phyloP scores from a whole-genome alignment of 805 yeast genomes.

The Yarrowia keelungensis region DNA sequence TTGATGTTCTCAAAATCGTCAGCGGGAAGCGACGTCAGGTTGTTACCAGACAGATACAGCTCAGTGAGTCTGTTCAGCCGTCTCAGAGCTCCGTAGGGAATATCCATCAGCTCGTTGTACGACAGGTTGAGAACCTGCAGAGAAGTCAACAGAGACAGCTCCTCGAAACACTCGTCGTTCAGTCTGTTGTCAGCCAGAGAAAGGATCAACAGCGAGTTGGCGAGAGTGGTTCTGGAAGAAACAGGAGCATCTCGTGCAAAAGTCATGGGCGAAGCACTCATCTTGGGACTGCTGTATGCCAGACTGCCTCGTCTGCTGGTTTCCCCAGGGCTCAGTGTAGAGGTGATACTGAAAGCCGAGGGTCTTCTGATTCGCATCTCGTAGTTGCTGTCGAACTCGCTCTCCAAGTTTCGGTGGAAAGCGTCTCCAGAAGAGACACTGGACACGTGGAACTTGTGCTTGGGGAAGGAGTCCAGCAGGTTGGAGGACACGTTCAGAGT shows the following conservation, averaged over 20 bases:
- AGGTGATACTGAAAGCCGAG: slow-evolving; percentile 27
- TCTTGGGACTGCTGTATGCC: slow-evolving; percentile 34
- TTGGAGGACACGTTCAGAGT: slow-evolving; percentile 77
- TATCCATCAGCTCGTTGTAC: slow-evolving; percentile 82
- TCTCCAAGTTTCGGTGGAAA: slow-evolving; percentile 24
- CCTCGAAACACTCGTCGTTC: slow-evolving; percentile 75
- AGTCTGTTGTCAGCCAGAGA: slow-evolving; percentile 84
- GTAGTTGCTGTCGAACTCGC: slow-evolving; percentile 41
- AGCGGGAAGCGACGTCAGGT: slow-evolving; percentile 76
- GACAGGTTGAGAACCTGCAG: slow-evolving; percentile 74
- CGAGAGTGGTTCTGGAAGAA: slow-evolving; percentile 46
- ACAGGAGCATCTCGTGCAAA: slow-evolving; percentile 21
- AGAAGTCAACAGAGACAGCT: slow-evolving; percentile 63
- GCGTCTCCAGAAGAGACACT: slow-evolving; percentile 46
- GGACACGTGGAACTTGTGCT: slow-evolving; percentile 44
- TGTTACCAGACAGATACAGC: slow-evolving; percentile 83
- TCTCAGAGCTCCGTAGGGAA: slow-evolving; percentile 74
- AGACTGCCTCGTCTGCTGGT: slow-evolving; percentile 20
- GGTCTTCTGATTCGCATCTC: slow-evolving; percentile 40
- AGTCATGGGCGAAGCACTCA: slow-evolving; percentile 31
- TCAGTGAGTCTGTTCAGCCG: slow-evolving; percentile 64
- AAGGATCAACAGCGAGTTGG: slow-evolving; percentile 62
- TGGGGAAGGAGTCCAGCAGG: slow-evolving; percentile 65
- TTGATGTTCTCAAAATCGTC: slow-evolving; percentile 77
- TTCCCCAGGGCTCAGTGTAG: slow-evolving; percentile 32